These are phyloP conservation scores for Zymoseptoria ardabiliae DNA, from an alignment of 2,329 filamentous ascomycete species.

Conservation along the genomic window DNA sequence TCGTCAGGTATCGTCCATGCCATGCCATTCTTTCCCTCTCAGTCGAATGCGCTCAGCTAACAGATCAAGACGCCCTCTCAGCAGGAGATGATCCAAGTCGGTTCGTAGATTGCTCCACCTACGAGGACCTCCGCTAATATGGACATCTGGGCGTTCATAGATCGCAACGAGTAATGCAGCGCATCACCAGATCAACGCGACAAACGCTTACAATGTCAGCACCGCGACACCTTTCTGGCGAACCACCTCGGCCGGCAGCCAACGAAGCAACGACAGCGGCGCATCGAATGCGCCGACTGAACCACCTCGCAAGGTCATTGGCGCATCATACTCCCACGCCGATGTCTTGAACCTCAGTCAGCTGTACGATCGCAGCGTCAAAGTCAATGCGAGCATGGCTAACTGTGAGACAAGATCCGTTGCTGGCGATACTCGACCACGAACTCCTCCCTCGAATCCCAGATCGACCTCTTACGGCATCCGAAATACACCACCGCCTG, in stretches of 20 bases:
- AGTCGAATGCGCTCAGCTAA: neutral
- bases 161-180: slow-evolving; percentile 27
- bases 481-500: slow-evolving; percentile 46
- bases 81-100: slow-evolving; percentile 99
- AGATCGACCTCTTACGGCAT: slow-evolving; percentile 37
- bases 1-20: slow-evolving; percentile 33
- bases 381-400: neutral
- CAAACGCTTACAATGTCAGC: slow-evolving; percentile 41
- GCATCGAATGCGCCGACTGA: slow-evolving; percentile 46
- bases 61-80: neutral
- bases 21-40: neutral
- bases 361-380: slow-evolving; percentile 48
- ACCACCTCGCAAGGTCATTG: slow-evolving; percentile 62
- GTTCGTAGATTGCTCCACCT: slow-evolving; percentile 53
- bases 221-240: slow-evolving; percentile 87
- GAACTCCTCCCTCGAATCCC: slow-evolving; percentile 63
- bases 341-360: slow-evolving; percentile 85
- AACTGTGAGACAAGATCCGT: slow-evolving; percentile 14
- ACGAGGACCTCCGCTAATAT: slow-evolving; percentile 8
- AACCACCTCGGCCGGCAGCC: slow-evolving; percentile 43
- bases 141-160: slow-evolving; percentile 27
- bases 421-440: slow-evolving; percentile 51
- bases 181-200: neutral
- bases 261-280: slow-evolving; percentile 33
- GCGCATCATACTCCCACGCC: slow-evolving; percentile 91